phyloP scores from a whole-genome alignment of 1,284 basidiomycete species.

The Termitomyces sp. region DNA sequence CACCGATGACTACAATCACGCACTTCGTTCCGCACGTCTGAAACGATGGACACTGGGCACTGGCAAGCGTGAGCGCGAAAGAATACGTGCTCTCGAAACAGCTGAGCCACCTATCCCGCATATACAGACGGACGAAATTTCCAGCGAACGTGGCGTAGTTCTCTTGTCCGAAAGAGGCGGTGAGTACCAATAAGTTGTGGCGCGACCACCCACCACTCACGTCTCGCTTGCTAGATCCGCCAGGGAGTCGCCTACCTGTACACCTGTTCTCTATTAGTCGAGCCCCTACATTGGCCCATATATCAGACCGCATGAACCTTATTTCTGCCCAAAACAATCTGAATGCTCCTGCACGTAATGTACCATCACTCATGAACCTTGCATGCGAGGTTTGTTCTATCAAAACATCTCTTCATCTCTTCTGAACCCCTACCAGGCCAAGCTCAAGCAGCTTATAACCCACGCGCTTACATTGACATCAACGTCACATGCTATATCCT shows the following conservation, averaged over 20 bases:
- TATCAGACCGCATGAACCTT: constrained; percentile 72
- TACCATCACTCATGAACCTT: constrained; percentile 64
- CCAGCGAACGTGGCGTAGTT: constrained; percentile 61
- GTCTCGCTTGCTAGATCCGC: constrained; percentile 45
- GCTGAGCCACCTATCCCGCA: constrained; percentile 37
- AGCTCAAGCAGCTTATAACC: constrained; percentile 76
- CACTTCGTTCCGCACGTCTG: constrained; percentile 57
- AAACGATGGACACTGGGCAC: constrained; percentile 71
- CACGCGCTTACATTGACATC: constrained; percentile 73
- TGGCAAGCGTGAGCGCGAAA: constrained; percentile 68
- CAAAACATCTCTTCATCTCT: neutral
- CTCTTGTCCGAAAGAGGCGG: constrained; percentile 58
- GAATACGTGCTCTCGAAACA: constrained; percentile 49
- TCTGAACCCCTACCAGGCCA: constrained; percentile 43
- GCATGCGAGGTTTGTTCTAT: constrained; percentile 60
- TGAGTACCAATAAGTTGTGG: constrained; percentile 2
- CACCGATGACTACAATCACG: constrained; percentile 41
- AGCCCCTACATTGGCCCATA: constrained; percentile 69
- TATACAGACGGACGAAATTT: constrained; percentile 59
- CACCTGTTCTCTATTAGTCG: constrained; percentile 66
- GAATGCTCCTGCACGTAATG: constrained; percentile 51
- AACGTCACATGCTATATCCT: constrained; percentile 68
- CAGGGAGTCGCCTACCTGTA: constrained; percentile 65
- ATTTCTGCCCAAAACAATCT: constrained; percentile 75
- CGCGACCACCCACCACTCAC: neutral